A percentile compares a stretch with the other conserved stretches of the same genome.
phyloP scores from a whole-genome alignment of 345 rosid genomes.

The Eucalyptus camaldulensis region DNA sequence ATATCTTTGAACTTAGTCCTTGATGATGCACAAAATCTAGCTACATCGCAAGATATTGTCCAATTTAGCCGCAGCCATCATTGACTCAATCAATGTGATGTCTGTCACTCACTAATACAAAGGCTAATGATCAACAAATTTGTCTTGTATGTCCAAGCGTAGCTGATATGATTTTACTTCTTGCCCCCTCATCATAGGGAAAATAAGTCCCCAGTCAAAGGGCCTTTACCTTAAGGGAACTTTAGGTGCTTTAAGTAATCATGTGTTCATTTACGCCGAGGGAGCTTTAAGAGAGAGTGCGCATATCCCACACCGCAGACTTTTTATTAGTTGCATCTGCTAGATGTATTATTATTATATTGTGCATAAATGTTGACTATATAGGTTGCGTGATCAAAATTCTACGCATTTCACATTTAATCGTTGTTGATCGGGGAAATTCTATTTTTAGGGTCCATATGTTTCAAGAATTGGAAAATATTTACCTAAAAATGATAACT shows the following conservation, averaged over 20 bases:
- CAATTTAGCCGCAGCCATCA: not conserved
- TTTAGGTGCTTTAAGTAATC: not conserved
- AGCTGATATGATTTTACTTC: not conserved
- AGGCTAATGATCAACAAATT: not conserved
- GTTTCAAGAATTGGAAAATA: too few relatives aligned
- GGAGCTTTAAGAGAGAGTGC: not conserved
- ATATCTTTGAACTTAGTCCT: not conserved
- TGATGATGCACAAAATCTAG: not conserved
- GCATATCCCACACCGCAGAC: not conserved
- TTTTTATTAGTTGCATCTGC: not conserved
- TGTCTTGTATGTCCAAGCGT: not conserved
- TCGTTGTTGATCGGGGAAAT: not conserved
- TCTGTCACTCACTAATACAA: not conserved
- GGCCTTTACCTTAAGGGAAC: not conserved
- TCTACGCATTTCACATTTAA: not conserved
- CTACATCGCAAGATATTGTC: not conserved
- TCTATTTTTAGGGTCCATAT: not conserved
- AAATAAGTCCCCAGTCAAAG: not conserved
- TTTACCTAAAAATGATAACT: too few relatives aligned
- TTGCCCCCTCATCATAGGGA: not conserved
- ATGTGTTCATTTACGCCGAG: not conserved
- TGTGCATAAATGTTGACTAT: not conserved
- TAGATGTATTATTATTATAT: not conserved
- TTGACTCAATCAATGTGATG: not conserved
- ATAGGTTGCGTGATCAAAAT: not conserved